These are phyloP conservation scores for Theobroma cacao DNA, from an alignment of 345 rosid genomes.

Conservation along the genomic window DNA sequence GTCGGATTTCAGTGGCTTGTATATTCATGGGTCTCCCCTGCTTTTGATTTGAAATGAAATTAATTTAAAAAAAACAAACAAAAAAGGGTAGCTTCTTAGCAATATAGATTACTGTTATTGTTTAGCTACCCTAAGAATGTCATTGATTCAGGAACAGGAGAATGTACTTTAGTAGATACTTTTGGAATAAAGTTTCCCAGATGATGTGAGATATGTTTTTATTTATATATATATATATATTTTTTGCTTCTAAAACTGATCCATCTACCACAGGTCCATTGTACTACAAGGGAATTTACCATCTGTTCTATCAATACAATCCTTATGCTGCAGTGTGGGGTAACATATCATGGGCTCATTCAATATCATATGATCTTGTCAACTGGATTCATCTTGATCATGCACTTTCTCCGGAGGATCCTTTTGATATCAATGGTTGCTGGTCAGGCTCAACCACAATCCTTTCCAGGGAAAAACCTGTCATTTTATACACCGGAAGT, in stretches of 20 bases:
- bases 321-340: slow-evolving; percentile 53
- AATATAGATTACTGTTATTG: neutral
- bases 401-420: slow-evolving; percentile 39
- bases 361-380: slow-evolving; percentile 53
- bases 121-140: neutral
- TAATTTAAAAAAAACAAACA: too few species aligned
- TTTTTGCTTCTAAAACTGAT: neutral
- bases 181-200: neutral
- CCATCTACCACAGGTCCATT: slow-evolving; percentile 35
- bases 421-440: slow-evolving; percentile 42
- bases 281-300: slow-evolving; percentile 56
- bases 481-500: slow-evolving; percentile 53
- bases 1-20: too few species aligned
- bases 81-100: neutral
- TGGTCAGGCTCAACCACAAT: slow-evolving; percentile 64
- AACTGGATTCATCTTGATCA: slow-evolving; percentile 46
- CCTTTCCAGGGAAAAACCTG: slow-evolving; percentile 33
- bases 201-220: too few species aligned
- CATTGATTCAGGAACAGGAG: neutral
- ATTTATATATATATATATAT: too few species aligned
- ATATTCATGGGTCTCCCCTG: too few species aligned
- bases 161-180: neutral
- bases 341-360: slow-evolving; percentile 66
- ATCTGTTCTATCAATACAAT: slow-evolving; percentile 61
- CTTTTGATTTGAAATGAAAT: too few species aligned